phyloP scores from a whole-genome alignment of 2,329 filamentous ascomycete genomes.

The Helicocarpus griseus region DNA sequence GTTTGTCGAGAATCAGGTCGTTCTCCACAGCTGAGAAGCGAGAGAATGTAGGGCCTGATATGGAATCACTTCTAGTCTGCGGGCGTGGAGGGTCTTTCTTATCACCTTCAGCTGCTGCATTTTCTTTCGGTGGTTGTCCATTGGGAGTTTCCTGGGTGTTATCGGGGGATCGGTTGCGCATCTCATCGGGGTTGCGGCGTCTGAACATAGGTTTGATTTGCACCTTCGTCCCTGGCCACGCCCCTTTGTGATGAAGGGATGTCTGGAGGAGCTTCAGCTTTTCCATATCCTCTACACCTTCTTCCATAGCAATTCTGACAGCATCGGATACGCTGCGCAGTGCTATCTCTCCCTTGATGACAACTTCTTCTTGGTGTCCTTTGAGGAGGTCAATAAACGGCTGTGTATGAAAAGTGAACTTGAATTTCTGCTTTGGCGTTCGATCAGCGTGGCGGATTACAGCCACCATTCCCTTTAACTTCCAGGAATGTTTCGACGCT shows the following conservation, averaged over 20 bases:
- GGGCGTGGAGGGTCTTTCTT: conserved; percentile 21
- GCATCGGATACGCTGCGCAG: conserved; percentile 81
- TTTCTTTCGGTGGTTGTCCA: conserved; percentile 29
- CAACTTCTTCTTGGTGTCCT: conserved; percentile 90
- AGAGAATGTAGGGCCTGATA: conserved; percentile 84
- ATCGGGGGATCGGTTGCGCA: conserved; percentile 21
- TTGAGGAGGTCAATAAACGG: conserved; percentile 92
- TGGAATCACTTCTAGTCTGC: conserved; percentile 66
- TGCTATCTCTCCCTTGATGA: conserved; percentile 85
- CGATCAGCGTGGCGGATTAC: conserved; percentile 94
- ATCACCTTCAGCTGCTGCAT: conserved; percentile 15
- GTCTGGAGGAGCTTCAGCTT: conserved; percentile 83
- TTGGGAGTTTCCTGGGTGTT: conserved; percentile 44
- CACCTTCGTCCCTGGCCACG: conserved; percentile 92
- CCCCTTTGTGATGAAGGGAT: conserved; percentile 82
- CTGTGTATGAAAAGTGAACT: conserved; percentile 95
- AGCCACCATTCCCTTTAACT: conserved; percentile 92
- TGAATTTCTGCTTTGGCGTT: conserved; percentile 98
- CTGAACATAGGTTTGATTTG: conserved; percentile 99
- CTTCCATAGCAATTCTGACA: conserved; percentile 67
- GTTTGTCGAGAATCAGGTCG: conserved; percentile 84
- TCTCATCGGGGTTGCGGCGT: conserved; percentile 64
- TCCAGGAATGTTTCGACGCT: conserved; percentile 87
- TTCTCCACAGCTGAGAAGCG: conserved; percentile 90
- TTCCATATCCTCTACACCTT: conserved; percentile 70